Percentiles rank a stretch among this genome's conserved stretches.
These are phyloP conservation scores for Aspergillus pseudoterreus DNA, from an alignment of 2,329 filamentous ascomycete species.

Conservation along the genomic window DNA sequence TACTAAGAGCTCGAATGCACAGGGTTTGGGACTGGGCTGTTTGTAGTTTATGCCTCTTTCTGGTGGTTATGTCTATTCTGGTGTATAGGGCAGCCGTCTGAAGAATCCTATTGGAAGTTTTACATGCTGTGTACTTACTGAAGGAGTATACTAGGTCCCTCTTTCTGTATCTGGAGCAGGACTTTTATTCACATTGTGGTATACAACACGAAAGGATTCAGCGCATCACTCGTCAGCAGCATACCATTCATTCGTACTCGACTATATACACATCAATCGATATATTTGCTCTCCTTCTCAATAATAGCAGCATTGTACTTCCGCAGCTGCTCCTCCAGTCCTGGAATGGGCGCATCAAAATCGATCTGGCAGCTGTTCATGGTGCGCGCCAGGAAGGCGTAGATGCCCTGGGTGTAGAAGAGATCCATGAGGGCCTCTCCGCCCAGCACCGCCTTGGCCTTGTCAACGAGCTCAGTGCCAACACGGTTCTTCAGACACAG, in stretches of 20 bases:
- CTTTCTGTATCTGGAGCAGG: no score
- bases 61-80: no score
- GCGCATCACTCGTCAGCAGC: no score
- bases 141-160: no score
- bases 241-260: neutral
- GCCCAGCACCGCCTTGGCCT: neutral
- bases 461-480: neutral
- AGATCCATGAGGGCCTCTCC: neutral
- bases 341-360: conserved; percentile 2
- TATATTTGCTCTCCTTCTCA: neutral
- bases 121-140: no score
- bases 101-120: no score
- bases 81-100: no score
- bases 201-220: no score
- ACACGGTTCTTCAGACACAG: neutral
- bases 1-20: no score
- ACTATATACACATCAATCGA: neutral
- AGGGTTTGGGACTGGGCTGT: no score
- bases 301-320: neutral
- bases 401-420: neutral
- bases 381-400: conserved; percentile 1
- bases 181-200: neutral
- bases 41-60: no score
- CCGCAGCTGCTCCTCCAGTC: neutral
- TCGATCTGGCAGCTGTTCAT: conserved; percentile 2